A percentile compares a stretch with the other conserved stretches of the same genome.
Conservation (phyloP, 805 yeast genomes). For the Zygotorulaspora danielsina region DNA sequence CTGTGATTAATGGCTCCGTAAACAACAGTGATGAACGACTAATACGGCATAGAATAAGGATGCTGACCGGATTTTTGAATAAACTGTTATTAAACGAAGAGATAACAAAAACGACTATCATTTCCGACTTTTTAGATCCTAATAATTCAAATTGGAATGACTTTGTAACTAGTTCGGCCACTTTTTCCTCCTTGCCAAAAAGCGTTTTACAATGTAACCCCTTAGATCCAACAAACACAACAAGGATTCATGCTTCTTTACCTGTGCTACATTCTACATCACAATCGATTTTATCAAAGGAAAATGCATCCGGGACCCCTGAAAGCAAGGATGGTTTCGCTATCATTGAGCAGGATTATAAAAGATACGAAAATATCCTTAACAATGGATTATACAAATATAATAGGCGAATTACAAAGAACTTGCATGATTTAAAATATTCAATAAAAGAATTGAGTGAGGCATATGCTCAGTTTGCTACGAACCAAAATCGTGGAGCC, state of each 20-base stretch:
- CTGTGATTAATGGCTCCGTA: conserved; percentile 31
- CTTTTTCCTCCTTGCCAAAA: conserved; percentile 33
- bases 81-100: conserved; percentile 28
- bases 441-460: conserved; percentile 29
- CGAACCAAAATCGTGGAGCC: conserved; percentile 24
- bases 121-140: conserved; percentile 34
- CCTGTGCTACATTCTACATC: conserved; percentile 31
- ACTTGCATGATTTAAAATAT: conserved; percentile 20
- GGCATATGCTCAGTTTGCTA: conserved; percentile 26
- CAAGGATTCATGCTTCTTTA: conserved; percentile 32
- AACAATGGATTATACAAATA: conserved; percentile 30
- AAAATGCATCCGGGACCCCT: conserved; percentile 4
- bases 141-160: conserved; percentile 34
- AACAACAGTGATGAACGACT: conserved; percentile 33
- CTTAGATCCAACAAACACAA: conserved; percentile 35
- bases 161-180: conserved; percentile 33
- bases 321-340: conserved; percentile 24
- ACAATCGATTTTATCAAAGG: conserved; percentile 22
- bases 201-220: conserved; percentile 35
- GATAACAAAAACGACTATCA: conserved; percentile 31
- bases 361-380: conserved; percentile 26
- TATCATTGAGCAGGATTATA: conserved; percentile 30
- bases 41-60: conserved; percentile 36
- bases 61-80: conserved; percentile 34
- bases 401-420: conserved; percentile 29